Base-by-base conservation (phyloP, 2,329 filamentous ascomycete species). In the Eutypa lata region DNA sequence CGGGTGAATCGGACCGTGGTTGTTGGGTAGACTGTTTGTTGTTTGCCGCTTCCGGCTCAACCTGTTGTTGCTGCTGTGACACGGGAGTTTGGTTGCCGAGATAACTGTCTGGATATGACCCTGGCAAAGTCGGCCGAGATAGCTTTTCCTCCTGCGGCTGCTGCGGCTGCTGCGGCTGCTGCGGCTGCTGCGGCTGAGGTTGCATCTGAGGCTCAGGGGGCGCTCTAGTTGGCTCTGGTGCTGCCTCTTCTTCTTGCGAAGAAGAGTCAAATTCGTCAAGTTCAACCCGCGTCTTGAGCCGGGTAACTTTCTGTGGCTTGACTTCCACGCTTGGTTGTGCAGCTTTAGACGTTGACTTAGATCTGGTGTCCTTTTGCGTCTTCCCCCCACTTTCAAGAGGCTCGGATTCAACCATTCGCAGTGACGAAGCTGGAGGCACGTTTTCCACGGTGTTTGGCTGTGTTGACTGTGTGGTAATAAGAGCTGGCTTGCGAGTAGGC, bases 221-320 rank as follows among this genome's bases (percentile, higher is more conserved):
- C 24, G 63, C 50, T 16, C 53, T 59, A 18, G 52, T 57, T 40
- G 68, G 65, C 42, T 67, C 65, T 5, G 65, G 54, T 13, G 59
- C 47, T 6, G 60, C 52, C n/a, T 74, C 69, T 35, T 77, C 76
- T 1, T 73, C 73, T 8, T 78, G 77, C 5, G 81, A 81, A 49
- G 79, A 80, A 56, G 26, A 31, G 26, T 89, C 87, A 45, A 88
- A 87, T 57, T 89, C 87, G 62, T 91, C 88, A 13, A 91, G 75
- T 51, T 86, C 84, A 56, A 86, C 77, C 22, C 86, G 82, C 16
- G 81, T 73, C 57, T 83, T 85, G 1, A 84, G 79, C 58, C 79
- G 78, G 53, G 77, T 82, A 43, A 79, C 75, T 68, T 84, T 83
- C 53, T 78, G 74, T 18, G 79, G 80, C 62, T 79, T 82, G 2